Evolutionary conservation across 83 land plant genomes (phyloP).

Genomic region (Picea abies): DNA sequence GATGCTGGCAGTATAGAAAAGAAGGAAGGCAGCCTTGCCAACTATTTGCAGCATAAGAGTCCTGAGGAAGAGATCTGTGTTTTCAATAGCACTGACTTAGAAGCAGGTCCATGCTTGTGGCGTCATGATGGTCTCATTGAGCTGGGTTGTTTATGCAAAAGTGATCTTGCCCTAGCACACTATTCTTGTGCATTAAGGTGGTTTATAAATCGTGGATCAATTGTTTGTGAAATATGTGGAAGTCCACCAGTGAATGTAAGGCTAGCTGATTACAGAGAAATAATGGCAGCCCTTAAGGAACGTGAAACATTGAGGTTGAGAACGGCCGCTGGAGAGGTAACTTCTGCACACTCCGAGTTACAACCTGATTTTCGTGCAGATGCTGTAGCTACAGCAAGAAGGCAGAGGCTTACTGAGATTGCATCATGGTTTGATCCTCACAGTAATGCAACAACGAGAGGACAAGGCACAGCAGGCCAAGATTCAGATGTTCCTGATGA

Average conservation of each 20-base stretch:
- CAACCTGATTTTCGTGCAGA: conserved; percentile 54
- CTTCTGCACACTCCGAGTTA: conserved; percentile 23
- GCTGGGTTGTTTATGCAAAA: conserved; percentile 77
- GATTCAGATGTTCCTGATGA: too few species aligned
- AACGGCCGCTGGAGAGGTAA: conserved; percentile 47
- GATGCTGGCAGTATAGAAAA: background rate
- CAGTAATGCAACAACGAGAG: background rate
- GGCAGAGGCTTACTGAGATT: conserved; percentile 66
- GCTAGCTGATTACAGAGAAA: conserved; percentile 51
- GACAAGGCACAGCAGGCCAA: too few species aligned
- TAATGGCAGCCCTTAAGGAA: conserved; percentile 57
- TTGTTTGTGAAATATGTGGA: conserved; percentile 80
- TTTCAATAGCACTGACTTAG: conserved; percentile 49
- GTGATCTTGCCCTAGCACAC: conserved; percentile 66
- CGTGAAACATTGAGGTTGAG: conserved; percentile 57
- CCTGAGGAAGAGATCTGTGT: conserved; percentile 64
- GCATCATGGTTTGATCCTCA: conserved; percentile 71
- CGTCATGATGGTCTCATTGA: conserved; percentile 46
- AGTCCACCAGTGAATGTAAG: conserved; percentile 45
- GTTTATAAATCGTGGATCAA: conserved; percentile 73
- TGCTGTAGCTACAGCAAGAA: conserved; percentile 64
- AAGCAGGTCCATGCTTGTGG: conserved; percentile 31
- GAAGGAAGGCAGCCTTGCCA: conserved; percentile 14
- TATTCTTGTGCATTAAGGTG: conserved; percentile 77
- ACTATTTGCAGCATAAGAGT: conserved; percentile 42